A percentile compares a stretch with the other conserved stretches of the same genome.
Conservation (phyloP, 768 basidiomycete genomes). For the Hericium rajendrae region DNA sequence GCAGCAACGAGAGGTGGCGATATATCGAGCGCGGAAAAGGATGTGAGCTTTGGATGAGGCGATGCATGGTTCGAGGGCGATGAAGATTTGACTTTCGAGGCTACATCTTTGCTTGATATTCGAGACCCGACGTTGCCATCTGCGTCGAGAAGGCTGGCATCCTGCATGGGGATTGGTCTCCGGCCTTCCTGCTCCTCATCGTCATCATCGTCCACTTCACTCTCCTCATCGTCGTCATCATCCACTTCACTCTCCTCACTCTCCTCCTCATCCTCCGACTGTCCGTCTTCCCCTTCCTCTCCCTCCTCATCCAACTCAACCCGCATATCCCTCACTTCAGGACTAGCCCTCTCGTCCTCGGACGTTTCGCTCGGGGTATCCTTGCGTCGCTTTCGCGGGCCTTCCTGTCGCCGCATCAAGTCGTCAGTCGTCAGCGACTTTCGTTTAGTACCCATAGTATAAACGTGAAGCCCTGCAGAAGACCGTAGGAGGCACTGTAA, state of each 20-base stretch:
- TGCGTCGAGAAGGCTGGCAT: conserved; percentile 8
- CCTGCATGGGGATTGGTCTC: not conserved
- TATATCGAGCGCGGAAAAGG: conserved; percentile 53
- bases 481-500: no score
- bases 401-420: conserved; percentile 27
- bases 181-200: not conserved
- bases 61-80: not conserved
- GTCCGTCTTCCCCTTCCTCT: not conserved
- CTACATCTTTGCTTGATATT: conserved; percentile 8
- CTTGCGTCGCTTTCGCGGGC: conserved; percentile 11
- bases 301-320: not conserved
- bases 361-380: conserved; percentile 8
- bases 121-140: conserved; percentile 8
- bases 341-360: not conserved
- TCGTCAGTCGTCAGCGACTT: conserved; percentile 24
- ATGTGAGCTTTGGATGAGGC: conserved; percentile 13
- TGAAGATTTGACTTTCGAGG: conserved; percentile 5
- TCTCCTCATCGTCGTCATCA: conserved; percentile 7
- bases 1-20: conserved; percentile 51
- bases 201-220: conserved; percentile 2
- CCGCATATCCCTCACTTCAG: no score
- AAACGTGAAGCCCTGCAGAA: not conserved
- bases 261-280: not conserved
- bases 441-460: conserved; percentile 22
- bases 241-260: conserved; percentile 15